Base-by-base conservation (phyloP, 2,329 filamentous ascomycete species). In the Microsporum audouinii region DNA sequence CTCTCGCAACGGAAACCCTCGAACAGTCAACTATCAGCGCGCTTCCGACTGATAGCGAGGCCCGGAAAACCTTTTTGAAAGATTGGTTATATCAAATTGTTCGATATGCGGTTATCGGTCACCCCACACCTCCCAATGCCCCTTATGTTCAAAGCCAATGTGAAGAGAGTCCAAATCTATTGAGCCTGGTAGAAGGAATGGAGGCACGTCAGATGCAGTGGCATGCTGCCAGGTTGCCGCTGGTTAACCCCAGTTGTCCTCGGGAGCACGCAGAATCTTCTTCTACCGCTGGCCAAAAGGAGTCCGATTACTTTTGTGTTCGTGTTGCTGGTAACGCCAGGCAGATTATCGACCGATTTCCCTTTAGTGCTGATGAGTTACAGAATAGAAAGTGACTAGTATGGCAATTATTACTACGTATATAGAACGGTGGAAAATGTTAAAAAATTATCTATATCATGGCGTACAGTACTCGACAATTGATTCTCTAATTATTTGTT, bases 141-240 rank as follows among this genome's bases (percentile, higher is more conserved):
- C 59, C 62, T 23, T 65, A 55, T 7, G 57, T 63, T 3, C 62
- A 65, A 65, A 65, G 61, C 8, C 65, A 63, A 39, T 75, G 71
- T 65, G 69, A 70, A 7, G 67, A 68, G 57, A 68, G 67, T 49
- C 75, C 72, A 5, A 71, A 68, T 49, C 61, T 78, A 1, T 64
- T 76, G 4, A 68, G 70, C 6, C 69, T 78, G 14, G 70, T 76
- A 38, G 67, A 70, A 51, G 74, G 76, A 58, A 68, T 78, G 60
- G 76, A 77, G 56, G 64, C 71, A 36, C 73, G 76, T 12, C 76
- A 78, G 62, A 72, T 71, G 17, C 69, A 68, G 61, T 76, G 74
- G 73, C 76, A 78, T 69, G 63, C 66, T 14, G 12, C 27, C 8
- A 27, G 57, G 4, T n/a, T 34, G 33, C 55, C 38, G 33, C n/a